phyloP scores from a whole-genome alignment of 2,329 filamentous ascomycete species.

The Cladophialophora exuberans region DNA sequence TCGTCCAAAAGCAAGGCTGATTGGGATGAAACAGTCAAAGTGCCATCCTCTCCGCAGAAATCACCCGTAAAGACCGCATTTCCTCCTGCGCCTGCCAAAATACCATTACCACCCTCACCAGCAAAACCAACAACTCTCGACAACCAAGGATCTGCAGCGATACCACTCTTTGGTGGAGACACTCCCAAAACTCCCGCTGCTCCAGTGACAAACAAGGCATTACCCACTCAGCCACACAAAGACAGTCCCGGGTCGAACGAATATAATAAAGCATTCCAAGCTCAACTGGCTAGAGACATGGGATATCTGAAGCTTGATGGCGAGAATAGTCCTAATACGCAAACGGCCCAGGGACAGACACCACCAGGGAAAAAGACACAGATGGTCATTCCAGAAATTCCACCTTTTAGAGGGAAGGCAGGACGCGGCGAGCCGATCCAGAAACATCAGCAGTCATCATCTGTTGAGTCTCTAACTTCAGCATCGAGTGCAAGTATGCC shows the following conservation, averaged over 20 bases:
- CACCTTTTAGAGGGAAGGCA: slow-evolving; percentile 38
- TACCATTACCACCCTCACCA: slow-evolving; percentile 64
- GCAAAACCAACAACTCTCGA: slow-evolving; percentile 57
- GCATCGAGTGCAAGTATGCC: slow-evolving; percentile 28
- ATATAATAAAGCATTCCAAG: slow-evolving; percentile 47
- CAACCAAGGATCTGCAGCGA: not conserved
- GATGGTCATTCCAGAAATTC: slow-evolving; percentile 39
- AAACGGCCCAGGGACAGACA: slow-evolving; percentile 15
- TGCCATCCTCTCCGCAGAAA: slow-evolving; percentile 61
- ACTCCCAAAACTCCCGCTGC: slow-evolving; percentile 52
- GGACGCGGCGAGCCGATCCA: slow-evolving; percentile 32
- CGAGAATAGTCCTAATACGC: slow-evolving; percentile 34
- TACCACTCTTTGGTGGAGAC: slow-evolving; percentile 2
- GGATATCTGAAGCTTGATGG: slow-evolving; percentile 42
- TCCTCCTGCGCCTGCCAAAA: slow-evolving; percentile 60
- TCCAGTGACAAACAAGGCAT: slow-evolving; percentile 47
- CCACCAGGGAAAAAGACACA: slow-evolving; percentile 36
- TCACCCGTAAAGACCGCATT: slow-evolving; percentile 59
- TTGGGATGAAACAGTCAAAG: slow-evolving; percentile 39
- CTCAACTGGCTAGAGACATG: slow-evolving; percentile 46
- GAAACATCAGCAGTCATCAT: slow-evolving; percentile 31
- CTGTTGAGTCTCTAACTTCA: slow-evolving; percentile 36
- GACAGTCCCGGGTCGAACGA: slow-evolving; percentile 45
- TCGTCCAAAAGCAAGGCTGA: slow-evolving; percentile 43
- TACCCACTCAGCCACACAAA: slow-evolving; percentile 33